Evolutionary conservation across 352 stramenopile genomes (phyloP).

Genomic region (Globisporangium middletonii): DNA sequence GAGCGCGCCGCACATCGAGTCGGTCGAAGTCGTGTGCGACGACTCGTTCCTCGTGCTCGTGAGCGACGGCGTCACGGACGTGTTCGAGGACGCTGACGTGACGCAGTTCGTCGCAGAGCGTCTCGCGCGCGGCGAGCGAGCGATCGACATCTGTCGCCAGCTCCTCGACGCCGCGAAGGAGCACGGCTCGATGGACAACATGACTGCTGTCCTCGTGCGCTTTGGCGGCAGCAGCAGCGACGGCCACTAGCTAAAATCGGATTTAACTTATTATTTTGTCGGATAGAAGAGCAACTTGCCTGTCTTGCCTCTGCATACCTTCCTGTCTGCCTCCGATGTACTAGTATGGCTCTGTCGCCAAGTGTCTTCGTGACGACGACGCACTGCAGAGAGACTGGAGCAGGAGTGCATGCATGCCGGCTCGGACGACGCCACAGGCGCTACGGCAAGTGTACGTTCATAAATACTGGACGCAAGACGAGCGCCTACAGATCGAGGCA

Average conservation of each 20-base stretch:
- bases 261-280: too few species aligned
- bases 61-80: slow-evolving; percentile 73
- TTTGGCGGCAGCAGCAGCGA: slow-evolving; percentile 21
- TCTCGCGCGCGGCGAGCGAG: slow-evolving; percentile 37
- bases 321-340: too few species aligned
- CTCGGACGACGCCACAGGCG: neutral
- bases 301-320: too few species aligned
- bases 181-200: slow-evolving; percentile 75
- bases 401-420: too few species aligned
- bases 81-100: slow-evolving; percentile 67
- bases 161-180: slow-evolving; percentile 64
- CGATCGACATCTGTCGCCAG: slow-evolving; percentile 50
- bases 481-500: slow-evolving; percentile 44
- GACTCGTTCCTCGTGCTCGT: slow-evolving; percentile 70
- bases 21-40: slow-evolving; percentile 38
- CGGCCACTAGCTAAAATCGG: too few species aligned
- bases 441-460: neutral
- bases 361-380: too few species aligned
- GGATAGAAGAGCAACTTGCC: too few species aligned
- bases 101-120: slow-evolving; percentile 51
- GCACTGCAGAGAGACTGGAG: too few species aligned
- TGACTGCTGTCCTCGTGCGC: slow-evolving; percentile 74
- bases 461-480: neutral
- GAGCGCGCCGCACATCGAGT: slow-evolving; percentile 50
- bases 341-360: too few species aligned